A percentile compares a stretch with the other conserved stretches of the same genome.
phyloP scores from a whole-genome alignment of 306 rosid species.

The Glycine soja region DNA sequence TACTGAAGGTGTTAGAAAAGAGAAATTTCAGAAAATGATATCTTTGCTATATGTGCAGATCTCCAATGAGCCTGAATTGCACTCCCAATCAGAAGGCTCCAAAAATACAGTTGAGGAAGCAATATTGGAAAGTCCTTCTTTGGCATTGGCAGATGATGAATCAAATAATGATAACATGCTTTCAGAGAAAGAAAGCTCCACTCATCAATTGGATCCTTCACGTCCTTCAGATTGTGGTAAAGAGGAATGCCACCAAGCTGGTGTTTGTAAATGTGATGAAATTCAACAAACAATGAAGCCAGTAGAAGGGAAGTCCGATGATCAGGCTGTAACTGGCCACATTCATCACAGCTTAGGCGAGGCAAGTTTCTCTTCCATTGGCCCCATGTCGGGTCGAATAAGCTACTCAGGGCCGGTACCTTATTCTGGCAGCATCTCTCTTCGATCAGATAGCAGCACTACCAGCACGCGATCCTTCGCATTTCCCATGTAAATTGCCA shows the following conservation, averaged over 20 bases:
- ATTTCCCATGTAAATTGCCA: constrained; percentile 72
- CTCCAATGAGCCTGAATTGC: constrained; percentile 41
- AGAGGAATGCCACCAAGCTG: constrained; percentile 49
- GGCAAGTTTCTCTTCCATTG: constrained; percentile 66
- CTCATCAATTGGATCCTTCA: constrained; percentile 47
- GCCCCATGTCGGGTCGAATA: constrained; percentile 56
- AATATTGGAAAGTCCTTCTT: constrained; percentile 14
- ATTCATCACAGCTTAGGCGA: constrained; percentile 53
- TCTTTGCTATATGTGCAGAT: constrained; percentile 54
- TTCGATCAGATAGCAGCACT: constrained; percentile 94
- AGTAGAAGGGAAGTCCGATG: constrained; percentile 36
- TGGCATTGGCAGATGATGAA: constrained; percentile 47
- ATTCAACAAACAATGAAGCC: constrained; percentile 35
- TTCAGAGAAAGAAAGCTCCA: constrained; percentile 51
- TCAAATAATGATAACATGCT: constrained; percentile 43
- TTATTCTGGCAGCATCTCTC: constrained; percentile 88
- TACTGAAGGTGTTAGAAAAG: neutral
- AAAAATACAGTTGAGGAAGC: constrained; percentile 40
- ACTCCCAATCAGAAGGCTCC: constrained; percentile 39
- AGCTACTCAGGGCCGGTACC: constrained; percentile 68
- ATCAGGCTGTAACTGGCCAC: constrained; percentile 46
- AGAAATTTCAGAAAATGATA: constrained; percentile 23
- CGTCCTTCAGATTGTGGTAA: constrained; percentile 43
- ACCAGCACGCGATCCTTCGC: constrained; percentile 97
- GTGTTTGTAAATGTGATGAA: constrained; percentile 37